These are phyloP conservation scores for Aspergillus ellipticus DNA, from an alignment of 495 filamentous ascomycete species.

Conservation along the genomic window DNA sequence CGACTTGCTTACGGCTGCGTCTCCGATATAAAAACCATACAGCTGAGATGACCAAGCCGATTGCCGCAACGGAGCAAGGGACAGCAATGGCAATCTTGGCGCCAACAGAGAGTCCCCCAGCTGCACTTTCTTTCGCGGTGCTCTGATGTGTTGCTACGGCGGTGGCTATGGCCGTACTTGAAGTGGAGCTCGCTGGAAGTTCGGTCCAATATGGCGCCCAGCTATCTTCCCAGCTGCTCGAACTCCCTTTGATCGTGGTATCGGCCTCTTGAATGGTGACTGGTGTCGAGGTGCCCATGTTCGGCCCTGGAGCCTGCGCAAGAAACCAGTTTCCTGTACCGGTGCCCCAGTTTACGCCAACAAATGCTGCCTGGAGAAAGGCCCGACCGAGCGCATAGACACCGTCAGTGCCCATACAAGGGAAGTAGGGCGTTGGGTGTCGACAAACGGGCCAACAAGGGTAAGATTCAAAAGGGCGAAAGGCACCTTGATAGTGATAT, in stretches of 20 bases:
- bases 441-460: constrained; percentile 44
- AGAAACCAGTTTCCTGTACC: constrained; percentile 39
- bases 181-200: background rate
- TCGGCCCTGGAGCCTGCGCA: constrained; percentile 45
- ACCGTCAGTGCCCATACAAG: constrained; percentile 35
- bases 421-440: constrained; percentile 47
- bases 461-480: constrained; percentile 52
- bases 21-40: no score
- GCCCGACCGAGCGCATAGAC: constrained; percentile 46
- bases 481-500: constrained; percentile 50
- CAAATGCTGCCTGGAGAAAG: constrained; percentile 56
- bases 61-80: no score
- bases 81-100: no score
- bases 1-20: no score
- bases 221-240: background rate
- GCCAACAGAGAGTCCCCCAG: no score
- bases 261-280: background rate
- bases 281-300: background rate
- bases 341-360: constrained; percentile 48
- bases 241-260: background rate
- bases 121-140: no score
- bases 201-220: background rate
- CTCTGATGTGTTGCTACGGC: background rate
- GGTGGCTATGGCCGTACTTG: background rate
- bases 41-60: no score